Conservation (phyloP, 116 monocot species). For the Papilionanthe hybrid region DNA sequence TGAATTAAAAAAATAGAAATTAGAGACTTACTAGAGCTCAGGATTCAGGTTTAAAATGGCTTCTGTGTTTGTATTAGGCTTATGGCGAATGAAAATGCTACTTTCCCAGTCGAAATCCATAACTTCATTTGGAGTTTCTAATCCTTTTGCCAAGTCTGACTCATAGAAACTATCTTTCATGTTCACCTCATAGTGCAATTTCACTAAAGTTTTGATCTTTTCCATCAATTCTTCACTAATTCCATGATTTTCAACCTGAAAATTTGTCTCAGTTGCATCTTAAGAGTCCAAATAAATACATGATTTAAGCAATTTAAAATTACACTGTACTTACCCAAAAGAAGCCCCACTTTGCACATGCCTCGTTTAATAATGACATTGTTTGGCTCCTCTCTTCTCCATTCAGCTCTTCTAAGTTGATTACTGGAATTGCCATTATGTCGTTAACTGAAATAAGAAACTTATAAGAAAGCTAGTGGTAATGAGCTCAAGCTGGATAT, state of each 20-base stretch:
- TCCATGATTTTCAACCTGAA: slow-evolving; percentile 47
- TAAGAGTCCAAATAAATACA: too few species aligned
- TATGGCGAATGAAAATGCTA: slow-evolving; percentile 13
- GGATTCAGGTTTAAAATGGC: slow-evolving; percentile 7
- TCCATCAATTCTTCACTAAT: slow-evolving; percentile 34
- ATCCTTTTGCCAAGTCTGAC: slow-evolving; percentile 21
- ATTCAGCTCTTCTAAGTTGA: slow-evolving; percentile 35
- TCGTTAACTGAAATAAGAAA: not conserved
- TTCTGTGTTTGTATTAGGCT: slow-evolving; percentile 18
- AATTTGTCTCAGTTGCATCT: not conserved
- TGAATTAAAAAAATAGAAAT: not conserved
- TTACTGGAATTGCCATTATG: slow-evolving; percentile 41
- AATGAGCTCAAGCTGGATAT: not conserved
- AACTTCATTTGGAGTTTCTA: not conserved
- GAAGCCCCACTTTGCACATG: slow-evolving; percentile 44
- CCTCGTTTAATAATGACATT: slow-evolving; percentile 28
- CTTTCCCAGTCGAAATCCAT: not conserved
- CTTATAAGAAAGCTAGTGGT: not conserved
- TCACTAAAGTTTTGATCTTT: slow-evolving; percentile 35
- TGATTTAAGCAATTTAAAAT: not conserved
- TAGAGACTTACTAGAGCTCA: slow-evolving; percentile 16
- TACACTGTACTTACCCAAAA: slow-evolving; percentile 41
- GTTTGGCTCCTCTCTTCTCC: slow-evolving; percentile 32
- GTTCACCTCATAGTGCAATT: slow-evolving; percentile 43
- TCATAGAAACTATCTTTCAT: slow-evolving; percentile 31